These are phyloP conservation scores for Inosperma sp. DNA, from an alignment of 768 basidiomycete species.

Conservation along the genomic window DNA sequence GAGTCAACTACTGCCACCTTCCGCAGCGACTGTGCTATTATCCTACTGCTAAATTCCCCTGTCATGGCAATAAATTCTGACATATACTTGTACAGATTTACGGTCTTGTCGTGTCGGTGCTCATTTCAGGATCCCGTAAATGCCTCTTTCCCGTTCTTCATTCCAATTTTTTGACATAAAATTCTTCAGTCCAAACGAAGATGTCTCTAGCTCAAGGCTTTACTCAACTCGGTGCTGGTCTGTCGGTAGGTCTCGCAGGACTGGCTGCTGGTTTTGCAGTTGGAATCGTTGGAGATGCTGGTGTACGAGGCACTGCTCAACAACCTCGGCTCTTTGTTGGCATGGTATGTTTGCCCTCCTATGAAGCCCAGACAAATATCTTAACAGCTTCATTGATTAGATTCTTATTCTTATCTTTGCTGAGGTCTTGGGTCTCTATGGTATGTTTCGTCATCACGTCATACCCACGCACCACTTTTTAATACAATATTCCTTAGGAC, in stretches of 20 bases:
- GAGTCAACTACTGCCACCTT: conserved; percentile 32
- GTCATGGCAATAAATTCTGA: neutral
- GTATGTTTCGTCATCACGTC: conserved; percentile 31
- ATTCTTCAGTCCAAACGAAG: conserved; percentile 50
- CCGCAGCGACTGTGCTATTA: conserved; percentile 11
- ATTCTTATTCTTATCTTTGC: conserved; percentile 98
- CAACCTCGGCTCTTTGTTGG: conserved; percentile 92
- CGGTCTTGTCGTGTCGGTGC: conserved; percentile 97
- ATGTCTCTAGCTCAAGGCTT: conserved; percentile 95
- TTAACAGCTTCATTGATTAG: no score
- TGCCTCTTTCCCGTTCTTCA: conserved; percentile 19
- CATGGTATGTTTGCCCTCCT: conserved; percentile 75
- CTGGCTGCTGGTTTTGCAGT: conserved; percentile 96
- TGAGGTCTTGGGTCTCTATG: conserved; percentile 91
- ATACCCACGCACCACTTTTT: neutral
- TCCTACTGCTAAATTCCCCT: no score
- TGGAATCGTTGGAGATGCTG: conserved; percentile 98
- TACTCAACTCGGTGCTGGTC: conserved; percentile 89
- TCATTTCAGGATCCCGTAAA: conserved; percentile 85
- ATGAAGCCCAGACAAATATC: no score
- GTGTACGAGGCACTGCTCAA: conserved; percentile 96
- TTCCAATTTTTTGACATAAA: neutral
- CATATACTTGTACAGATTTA: conserved; percentile 59
- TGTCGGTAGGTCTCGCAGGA: conserved; percentile 85
- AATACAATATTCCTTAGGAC: conserved; percentile 39